Evolutionary conservation across 83 land plant species (phyloP), one percentile per base, ranked within the genome.

Genomic region (Thuja plicata): DNA sequence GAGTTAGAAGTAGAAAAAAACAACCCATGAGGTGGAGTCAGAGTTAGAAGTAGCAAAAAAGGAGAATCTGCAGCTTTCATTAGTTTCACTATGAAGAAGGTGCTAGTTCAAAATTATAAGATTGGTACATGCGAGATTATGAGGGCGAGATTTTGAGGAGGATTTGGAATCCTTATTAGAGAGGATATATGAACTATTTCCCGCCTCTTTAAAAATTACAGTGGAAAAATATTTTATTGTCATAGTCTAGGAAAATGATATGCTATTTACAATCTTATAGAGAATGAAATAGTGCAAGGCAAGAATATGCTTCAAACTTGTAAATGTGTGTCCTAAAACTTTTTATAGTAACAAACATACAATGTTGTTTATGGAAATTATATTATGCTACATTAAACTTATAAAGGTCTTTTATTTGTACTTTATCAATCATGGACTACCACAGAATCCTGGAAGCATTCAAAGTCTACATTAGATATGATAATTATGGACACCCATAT

Each of bases 91-190:
- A 81, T 87, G 85, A 94, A 89, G 83, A 96, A 92, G 91, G 92
- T 97, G 19, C 17, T 93, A 8, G 87, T 97, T 57, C 98, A 30
- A 96, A 94, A 91, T 91, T 97, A 46, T 89, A 96, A 80, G 92
- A 97, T 27, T 96, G 98, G 97, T 93, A 97, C 89, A 94, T 97
- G 97, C 55, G 89, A 78, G n/a, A n/a, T n/a, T n/a, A n/a, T n/a
- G n/a, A n/a, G n/a, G n/a, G n/a, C n/a, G n/a, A n/a, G 97, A 95
- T 74, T 97, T 97, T 85, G 97, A 97, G 16, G 96, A 97, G 90
- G 95, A 97, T 86, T 89, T 89, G 86, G 95, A 96, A 37, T 94
- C 98, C 32, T 92, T 97, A 34, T 50, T 97, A 40, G 96, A 97
- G 87, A 96, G 98, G 98, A 92, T 96, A 38, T 94, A 92, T 81